A percentile compares a stretch with the other conserved stretches of the same genome.
Conservation (phyloP, 2,329 filamentous ascomycete genomes). For the Fusarium brevicatenulatum region DNA sequence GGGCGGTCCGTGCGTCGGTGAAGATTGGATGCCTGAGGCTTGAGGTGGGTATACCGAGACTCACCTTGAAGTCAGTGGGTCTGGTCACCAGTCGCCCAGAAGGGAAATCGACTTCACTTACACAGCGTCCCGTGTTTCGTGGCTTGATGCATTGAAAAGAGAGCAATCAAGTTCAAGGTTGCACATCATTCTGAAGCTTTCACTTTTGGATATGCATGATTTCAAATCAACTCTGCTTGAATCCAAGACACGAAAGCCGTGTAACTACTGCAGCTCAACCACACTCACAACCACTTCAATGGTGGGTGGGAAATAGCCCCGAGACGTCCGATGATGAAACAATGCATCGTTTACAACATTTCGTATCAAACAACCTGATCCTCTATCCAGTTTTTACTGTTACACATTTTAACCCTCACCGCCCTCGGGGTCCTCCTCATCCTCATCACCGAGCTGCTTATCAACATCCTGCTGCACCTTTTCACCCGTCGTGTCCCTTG, state of each 20-base stretch:
- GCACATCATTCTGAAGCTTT: not conserved
- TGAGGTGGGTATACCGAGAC: not conserved
- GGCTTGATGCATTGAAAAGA: not conserved
- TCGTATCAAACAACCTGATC: not conserved
- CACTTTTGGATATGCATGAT: not conserved
- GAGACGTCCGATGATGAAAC: constrained; percentile 10
- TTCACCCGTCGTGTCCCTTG: constrained; percentile 44
- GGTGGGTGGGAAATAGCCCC: not conserved
- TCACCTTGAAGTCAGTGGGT: constrained; percentile 1
- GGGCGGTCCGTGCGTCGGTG: constrained; percentile 30
- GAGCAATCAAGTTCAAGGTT: not conserved
- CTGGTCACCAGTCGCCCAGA: not conserved
- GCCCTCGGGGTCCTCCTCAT: constrained; percentile 61
- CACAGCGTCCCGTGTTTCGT: constrained; percentile 9
- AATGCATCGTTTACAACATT: constrained; percentile 3
- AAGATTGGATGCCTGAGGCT: constrained; percentile 30
- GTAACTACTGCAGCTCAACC: not conserved
- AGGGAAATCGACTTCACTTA: constrained; percentile 7
- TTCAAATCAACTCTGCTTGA: constrained; percentile 4
- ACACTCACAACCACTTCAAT: not conserved
- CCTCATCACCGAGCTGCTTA: constrained; percentile 63
- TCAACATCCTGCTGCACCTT: constrained; percentile 56
- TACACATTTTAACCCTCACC: constrained; percentile 52
- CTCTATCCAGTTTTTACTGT: constrained; percentile 17
- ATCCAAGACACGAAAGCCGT: not conserved